These are phyloP conservation scores for Cystoderma amianthinum DNA, from an alignment of 768 basidiomycete genomes.

Conservation along the genomic window DNA sequence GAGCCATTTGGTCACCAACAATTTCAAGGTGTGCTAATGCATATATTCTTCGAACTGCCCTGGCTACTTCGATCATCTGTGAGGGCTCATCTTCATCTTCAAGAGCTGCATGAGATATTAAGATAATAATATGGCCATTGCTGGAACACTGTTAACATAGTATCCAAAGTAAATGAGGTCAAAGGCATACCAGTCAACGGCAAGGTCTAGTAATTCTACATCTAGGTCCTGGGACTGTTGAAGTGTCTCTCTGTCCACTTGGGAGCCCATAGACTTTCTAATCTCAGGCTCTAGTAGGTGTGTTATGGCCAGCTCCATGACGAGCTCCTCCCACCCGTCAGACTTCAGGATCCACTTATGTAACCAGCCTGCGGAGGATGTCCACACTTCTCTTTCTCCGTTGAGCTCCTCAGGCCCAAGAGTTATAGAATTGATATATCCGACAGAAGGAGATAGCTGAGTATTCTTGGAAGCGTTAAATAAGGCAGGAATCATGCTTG, in stretches of 20 bases:
- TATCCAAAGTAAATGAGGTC: slow-evolving; percentile 1
- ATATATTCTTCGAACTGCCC: slow-evolving; percentile 55
- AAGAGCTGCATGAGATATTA: slow-evolving; percentile 53
- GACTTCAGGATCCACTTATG: slow-evolving; percentile 65
- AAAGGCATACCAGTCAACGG: slow-evolving; percentile 43
- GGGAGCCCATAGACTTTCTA: slow-evolving; percentile 29
- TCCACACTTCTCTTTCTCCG: slow-evolving; percentile 57
- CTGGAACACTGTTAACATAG: slow-evolving; percentile 5
- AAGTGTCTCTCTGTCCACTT: background rate
- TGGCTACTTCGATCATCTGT: slow-evolving; percentile 44
- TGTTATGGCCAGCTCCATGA: slow-evolving; percentile 50
- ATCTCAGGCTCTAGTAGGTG: slow-evolving; percentile 41
- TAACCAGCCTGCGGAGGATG: slow-evolving; percentile 56
- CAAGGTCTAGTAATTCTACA: slow-evolving; percentile 68
- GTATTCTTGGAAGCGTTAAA: slow-evolving; percentile 32
- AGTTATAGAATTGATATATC: slow-evolving; percentile 61
- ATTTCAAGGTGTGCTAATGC: slow-evolving; percentile 48
- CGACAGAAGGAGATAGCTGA: slow-evolving; percentile 32
- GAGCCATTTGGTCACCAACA: slow-evolving; percentile 24
- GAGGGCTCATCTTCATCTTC: background rate
- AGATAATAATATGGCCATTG: slow-evolving; percentile 48
- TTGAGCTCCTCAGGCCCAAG: slow-evolving; percentile 34
- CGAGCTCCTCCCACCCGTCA: slow-evolving; percentile 67
- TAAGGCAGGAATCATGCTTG: slow-evolving; percentile 34
- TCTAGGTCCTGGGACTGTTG: slow-evolving; percentile 41